These are phyloP conservation scores for Kuraishia floccosa DNA, from an alignment of 805 yeast genomes.

Conservation along the genomic window DNA sequence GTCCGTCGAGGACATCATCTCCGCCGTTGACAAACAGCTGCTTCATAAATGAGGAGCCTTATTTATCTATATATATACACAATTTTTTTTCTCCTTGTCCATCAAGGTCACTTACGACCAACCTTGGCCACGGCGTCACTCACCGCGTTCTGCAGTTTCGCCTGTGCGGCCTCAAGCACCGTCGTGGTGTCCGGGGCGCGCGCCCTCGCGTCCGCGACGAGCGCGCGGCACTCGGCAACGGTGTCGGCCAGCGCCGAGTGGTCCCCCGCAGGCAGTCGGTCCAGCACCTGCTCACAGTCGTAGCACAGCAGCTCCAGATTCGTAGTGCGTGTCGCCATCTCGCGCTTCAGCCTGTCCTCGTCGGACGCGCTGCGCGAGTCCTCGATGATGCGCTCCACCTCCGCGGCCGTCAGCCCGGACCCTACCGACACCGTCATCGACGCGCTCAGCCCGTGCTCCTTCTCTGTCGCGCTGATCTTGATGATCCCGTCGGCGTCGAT, in stretches of 20 bases:
- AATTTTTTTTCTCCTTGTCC: too few species aligned
- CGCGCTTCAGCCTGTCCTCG: slow-evolving; percentile 79
- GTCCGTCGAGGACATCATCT: slow-evolving; percentile 68
- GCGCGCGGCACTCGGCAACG: slow-evolving; percentile 12
- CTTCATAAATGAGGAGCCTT: slow-evolving; percentile 19
- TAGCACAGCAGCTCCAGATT: slow-evolving; percentile 25
- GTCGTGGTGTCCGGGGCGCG: slow-evolving; percentile 17
- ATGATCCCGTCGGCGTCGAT: slow-evolving; percentile 96
- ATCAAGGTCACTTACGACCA: too few species aligned
- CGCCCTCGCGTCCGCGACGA: slow-evolving; percentile 17
- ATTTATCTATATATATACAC: too few species aligned
- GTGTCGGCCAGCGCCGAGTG: slow-evolving; percentile 8
- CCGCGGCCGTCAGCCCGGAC: slow-evolving; percentile 82
- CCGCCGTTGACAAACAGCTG: slow-evolving; percentile 42
- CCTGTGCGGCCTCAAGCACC: slow-evolving; percentile 21
- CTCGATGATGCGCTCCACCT: slow-evolving; percentile 83
- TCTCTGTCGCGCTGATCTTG: slow-evolving; percentile 90
- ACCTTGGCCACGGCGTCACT: too few species aligned
- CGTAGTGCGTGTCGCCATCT: slow-evolving; percentile 76
- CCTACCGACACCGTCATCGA: slow-evolving; percentile 95
- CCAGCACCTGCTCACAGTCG: slow-evolving; percentile 22
- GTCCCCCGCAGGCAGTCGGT: slow-evolving; percentile 11
- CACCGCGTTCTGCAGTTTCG: slow-evolving; percentile 21
- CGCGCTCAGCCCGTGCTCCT: slow-evolving; percentile 88
- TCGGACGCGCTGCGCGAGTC: slow-evolving; percentile 87